These are phyloP conservation scores for Coniophora puteana DNA, from an alignment of 1,284 basidiomycete genomes.

Conservation along the genomic window DNA sequence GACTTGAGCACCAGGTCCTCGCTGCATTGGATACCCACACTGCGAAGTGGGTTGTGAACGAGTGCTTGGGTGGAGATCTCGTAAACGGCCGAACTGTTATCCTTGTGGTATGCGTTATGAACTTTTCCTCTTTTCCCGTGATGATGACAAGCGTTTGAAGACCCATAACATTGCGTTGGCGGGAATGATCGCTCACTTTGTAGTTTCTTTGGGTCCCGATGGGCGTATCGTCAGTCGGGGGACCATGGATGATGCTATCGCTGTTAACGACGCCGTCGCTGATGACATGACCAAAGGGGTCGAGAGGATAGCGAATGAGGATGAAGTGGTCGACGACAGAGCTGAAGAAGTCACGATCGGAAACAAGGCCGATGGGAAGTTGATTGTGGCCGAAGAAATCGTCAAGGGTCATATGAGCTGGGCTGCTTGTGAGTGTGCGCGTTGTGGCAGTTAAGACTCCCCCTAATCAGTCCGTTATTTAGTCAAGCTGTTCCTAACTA, in stretches of 20 bases:
- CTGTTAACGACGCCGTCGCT: conserved; percentile 29
- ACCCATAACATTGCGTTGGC: conserved; percentile 66
- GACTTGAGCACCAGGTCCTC: conserved; percentile 12
- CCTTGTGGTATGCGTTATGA: conserved; percentile 49
- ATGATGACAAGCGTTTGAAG: no score
- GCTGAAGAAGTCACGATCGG: not conserved
- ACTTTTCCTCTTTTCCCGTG: conserved; percentile 1
- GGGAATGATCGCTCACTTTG: conserved; percentile 51
- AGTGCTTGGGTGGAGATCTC: conserved; percentile 69
- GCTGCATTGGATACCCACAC: conserved; percentile 48
- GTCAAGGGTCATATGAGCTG: conserved; percentile 53
- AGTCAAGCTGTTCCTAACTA: conserved; percentile 32
- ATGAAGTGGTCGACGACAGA: conserved; percentile 5
- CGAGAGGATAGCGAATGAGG: conserved; percentile 28
- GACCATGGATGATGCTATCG: conserved; percentile 31
- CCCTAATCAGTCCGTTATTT: not conserved
- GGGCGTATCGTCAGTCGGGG: conserved; percentile 41
- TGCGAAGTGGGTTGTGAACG: conserved; percentile 71
- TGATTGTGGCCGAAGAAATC: conserved; percentile 61
- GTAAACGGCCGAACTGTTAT: conserved; percentile 68
- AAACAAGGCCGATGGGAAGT: conserved; percentile 33
- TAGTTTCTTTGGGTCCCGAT: conserved; percentile 49
- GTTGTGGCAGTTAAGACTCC: not conserved
- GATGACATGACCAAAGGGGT: conserved; percentile 21
- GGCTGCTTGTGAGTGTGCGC: conserved; percentile 28